Percentiles rank a stretch among this genome's conserved stretches.
Evolutionary conservation across 2,329 filamentous ascomycete species (phyloP).

Genomic region (Beauveria medogensis): DNA sequence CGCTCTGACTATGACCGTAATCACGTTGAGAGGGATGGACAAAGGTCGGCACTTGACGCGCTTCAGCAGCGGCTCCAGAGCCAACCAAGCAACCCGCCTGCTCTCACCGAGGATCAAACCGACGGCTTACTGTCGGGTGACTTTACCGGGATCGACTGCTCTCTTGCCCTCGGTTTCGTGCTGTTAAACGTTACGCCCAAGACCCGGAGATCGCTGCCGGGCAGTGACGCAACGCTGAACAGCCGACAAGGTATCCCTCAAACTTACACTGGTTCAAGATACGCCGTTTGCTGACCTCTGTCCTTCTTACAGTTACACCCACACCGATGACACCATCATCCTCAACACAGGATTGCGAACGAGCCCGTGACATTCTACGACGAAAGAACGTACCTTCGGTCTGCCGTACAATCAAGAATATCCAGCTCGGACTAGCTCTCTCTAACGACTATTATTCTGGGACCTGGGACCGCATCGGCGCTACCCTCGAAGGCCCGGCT

Average conservation of each 20-base stretch:
- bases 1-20: background rate
- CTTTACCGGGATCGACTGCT: too few relatives aligned
- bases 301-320: background rate
- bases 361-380: background rate
- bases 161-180: too few relatives aligned
- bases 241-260: too few relatives aligned
- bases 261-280: fast-evolving
- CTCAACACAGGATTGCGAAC: background rate
- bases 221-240: too few relatives aligned
- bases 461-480: background rate
- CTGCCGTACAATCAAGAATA: background rate
- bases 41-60: background rate
- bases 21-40: background rate
- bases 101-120: too few relatives aligned
- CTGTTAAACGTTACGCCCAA: too few relatives aligned
- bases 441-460: background rate
- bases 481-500: background rate
- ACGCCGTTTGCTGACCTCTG: background rate
- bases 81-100: too few relatives aligned
- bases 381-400: background rate
- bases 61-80: background rate
- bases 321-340: background rate
- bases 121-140: too few relatives aligned
- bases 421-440: background rate
- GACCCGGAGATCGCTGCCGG: too few relatives aligned